phyloP scores from a whole-genome alignment of 2,329 filamentous ascomycete genomes.

The Pestalotiopsis sp. region DNA sequence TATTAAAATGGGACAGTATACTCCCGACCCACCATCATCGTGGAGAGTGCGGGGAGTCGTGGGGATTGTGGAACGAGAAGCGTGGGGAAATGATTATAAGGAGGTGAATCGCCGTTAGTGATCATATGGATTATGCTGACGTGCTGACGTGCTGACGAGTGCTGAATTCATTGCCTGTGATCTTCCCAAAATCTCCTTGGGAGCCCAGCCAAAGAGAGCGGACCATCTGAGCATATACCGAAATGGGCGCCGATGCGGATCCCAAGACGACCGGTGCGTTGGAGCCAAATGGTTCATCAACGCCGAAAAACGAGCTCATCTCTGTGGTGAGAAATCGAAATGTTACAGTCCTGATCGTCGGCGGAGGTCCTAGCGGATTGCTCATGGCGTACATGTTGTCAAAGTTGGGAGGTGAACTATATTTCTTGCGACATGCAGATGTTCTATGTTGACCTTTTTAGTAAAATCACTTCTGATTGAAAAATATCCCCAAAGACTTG shows the following conservation, averaged over 20 bases:
- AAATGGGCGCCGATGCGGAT: neutral
- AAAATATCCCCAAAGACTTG: constrained; percentile 30
- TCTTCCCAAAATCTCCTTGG: neutral
- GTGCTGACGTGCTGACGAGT: neutral
- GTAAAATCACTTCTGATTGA: constrained; percentile 29
- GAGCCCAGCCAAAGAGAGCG: neutral
- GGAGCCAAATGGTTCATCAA: neutral
- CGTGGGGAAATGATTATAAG: neutral
- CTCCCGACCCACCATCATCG: neutral
- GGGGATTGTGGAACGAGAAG: neutral
- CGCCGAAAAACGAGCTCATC: too few species aligned
- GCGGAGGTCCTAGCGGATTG: constrained; percentile 37
- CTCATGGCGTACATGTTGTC: constrained; percentile 34
- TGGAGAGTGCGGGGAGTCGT: constrained; percentile 1
- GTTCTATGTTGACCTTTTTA: too few species aligned
- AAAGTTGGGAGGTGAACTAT: constrained; percentile 23
- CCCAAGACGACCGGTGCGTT: neutral
- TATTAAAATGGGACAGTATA: neutral
- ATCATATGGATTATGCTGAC: neutral
- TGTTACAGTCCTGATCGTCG: constrained; percentile 36
- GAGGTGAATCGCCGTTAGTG: neutral
- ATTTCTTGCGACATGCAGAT: too few species aligned
- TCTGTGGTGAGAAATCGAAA: constrained; percentile 9
- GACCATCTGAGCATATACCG: neutral
- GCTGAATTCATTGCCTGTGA: neutral